Base-by-base conservation (phyloP, 345 rosid genomes). In the Salix dunnii region DNA sequence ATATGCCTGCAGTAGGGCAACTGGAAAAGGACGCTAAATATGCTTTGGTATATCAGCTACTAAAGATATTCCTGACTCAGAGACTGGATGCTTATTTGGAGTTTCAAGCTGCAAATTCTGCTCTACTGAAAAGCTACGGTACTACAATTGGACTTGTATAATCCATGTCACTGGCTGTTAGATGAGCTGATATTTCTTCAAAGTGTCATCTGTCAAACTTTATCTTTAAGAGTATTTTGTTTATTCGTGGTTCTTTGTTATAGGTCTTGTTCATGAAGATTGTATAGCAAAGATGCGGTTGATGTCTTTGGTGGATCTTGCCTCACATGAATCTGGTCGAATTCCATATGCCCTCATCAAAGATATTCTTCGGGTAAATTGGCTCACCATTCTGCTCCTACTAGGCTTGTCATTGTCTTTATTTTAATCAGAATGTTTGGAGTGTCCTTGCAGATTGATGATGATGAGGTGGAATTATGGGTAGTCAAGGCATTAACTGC, bases 401-500 rank as follows among this genome's bases (percentile, higher is more conserved):
- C 61, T 1, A 28, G 70, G 82, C 77, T 51, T 49, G 36, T 53
- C 62, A 18, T 58, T 38, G 31, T 25, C 31, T 67, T 16, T 72
- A 33, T 28, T 11, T 16, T 78, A 36, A 62, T 81, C 31, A 74
- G 48, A 46, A 25, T 49, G 66, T 31, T 71, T 33, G 68, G 33
- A 68, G 53, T 67, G 36, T 25, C 30, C 17, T 70, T 76, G 67
- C 87, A 94, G 99, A 85, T 95, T 76, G 82, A 81, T 49, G 93
- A 91, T n/a, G 90, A 90, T 79, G 98, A 91, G 80, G 92, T 93
- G 64, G 98, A 95, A 80, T 33, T 79, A 46, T 93, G 99, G 98
- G 87, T 95, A 68, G 97, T 93, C 7, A 95, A 87, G 88, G 97
- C 99, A 61, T 89, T 88, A 82, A 89, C 92, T 36, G 90, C 94